phyloP scores from a whole-genome alignment of 768 basidiomycete species.

The Termitomyces sp. region DNA sequence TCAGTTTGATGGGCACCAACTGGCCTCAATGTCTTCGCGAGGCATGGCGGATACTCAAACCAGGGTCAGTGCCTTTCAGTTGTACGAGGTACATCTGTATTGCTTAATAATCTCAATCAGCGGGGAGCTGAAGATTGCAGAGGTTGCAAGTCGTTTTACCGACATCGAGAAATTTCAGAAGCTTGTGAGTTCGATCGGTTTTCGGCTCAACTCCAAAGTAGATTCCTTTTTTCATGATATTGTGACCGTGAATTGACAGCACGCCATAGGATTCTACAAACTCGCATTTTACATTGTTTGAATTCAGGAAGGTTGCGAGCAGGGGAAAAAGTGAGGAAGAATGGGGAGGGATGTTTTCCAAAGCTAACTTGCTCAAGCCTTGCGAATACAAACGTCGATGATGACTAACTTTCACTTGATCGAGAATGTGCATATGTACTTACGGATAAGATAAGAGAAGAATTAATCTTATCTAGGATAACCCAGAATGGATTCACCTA shows the following conservation, averaged over 20 bases:
- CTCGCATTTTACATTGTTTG: slow-evolving; percentile 81
- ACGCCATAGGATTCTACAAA: slow-evolving; percentile 66
- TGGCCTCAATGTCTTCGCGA: slow-evolving; percentile 92
- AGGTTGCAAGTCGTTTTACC: slow-evolving; percentile 82
- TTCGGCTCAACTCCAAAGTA: slow-evolving; percentile 67
- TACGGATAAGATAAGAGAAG: slow-evolving; percentile 6
- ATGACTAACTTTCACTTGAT: not conserved
- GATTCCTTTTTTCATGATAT: not conserved
- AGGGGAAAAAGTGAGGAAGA: slow-evolving; percentile 45
- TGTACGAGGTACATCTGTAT: not conserved
- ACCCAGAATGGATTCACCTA: not conserved
- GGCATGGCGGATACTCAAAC: slow-evolving; percentile 80
- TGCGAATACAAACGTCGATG: slow-evolving; percentile 91
- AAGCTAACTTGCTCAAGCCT: slow-evolving; percentile 64
- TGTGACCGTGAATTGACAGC: not conserved
- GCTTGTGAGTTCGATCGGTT: slow-evolving; percentile 65
- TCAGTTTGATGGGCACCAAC: slow-evolving; percentile 96
- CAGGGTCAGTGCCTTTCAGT: slow-evolving; percentile 41
- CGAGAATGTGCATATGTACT: not conserved
- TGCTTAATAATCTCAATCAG: slow-evolving; percentile 28
- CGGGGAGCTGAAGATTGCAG: slow-evolving; percentile 81
- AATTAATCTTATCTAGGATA: slow-evolving; percentile 4
- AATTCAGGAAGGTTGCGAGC: slow-evolving; percentile 61
- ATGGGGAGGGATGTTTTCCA: slow-evolving; percentile 50
- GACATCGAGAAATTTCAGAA: slow-evolving; percentile 60